phyloP scores from a whole-genome alignment of 352 stramenopile species.

The Phytophthora sp. region DNA sequence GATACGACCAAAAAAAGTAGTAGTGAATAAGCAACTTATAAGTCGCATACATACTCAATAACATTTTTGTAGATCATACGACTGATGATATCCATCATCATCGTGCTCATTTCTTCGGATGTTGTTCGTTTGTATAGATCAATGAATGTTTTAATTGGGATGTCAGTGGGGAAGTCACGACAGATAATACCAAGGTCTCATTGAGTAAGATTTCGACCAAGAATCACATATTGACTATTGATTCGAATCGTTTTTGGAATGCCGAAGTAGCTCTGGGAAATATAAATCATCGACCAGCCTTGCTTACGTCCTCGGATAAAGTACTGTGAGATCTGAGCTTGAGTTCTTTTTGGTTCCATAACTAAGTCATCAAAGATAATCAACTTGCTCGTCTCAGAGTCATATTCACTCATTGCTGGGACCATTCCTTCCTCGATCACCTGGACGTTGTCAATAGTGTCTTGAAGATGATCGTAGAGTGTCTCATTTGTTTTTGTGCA shows the following conservation, averaged over 20 bases:
- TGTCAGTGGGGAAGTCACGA: conserved; percentile 12
- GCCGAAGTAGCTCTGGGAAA: conserved; percentile 16
- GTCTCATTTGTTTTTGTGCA: conserved; percentile 17
- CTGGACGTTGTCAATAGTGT: conserved; percentile 11
- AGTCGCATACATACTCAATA: conserved; percentile 22
- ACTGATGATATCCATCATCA: conserved; percentile 31
- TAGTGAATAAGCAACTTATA: background rate
- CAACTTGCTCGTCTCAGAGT: conserved; percentile 18
- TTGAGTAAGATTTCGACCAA: conserved; percentile 15
- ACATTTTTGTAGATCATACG: conserved; percentile 21
- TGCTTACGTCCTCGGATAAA: conserved; percentile 13
- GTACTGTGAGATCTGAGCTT: conserved; percentile 11
- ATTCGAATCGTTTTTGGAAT: conserved; percentile 20
- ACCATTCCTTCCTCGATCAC: conserved; percentile 8
- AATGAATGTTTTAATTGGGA: conserved; percentile 18
- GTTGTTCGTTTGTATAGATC: conserved; percentile 22
- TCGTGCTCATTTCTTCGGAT: conserved; percentile 6
- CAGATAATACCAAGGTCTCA: conserved; percentile 18
- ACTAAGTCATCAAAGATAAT: conserved; percentile 16
- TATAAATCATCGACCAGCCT: conserved; percentile 21
- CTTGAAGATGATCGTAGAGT: conserved; percentile 23
- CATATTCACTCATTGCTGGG: conserved; percentile 15
- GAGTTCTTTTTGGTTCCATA: background rate
- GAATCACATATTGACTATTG: conserved; percentile 15
- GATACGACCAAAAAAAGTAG: conserved; percentile 15